phyloP scores from a whole-genome alignment of 148 eudicot species.

The Limonium bicolor region DNA sequence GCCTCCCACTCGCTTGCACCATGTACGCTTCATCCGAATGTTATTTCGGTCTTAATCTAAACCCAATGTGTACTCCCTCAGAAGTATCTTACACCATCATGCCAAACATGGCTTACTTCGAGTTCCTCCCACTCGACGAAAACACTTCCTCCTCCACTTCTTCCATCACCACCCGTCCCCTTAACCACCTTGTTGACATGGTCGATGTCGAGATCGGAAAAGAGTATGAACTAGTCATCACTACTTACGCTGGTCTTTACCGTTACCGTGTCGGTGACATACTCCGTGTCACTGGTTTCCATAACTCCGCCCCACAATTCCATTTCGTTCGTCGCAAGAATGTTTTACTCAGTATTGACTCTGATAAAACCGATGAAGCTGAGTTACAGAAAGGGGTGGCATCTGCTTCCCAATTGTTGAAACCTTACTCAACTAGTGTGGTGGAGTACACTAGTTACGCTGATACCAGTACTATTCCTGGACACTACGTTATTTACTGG shows the following conservation, averaged over 20 bases:
- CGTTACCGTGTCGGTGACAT: slow-evolving; percentile 82
- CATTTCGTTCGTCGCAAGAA: slow-evolving; percentile 65
- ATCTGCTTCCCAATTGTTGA: slow-evolving; percentile 31
- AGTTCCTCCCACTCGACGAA: slow-evolving; percentile 50
- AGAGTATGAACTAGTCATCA: slow-evolving; percentile 80
- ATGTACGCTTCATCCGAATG: slow-evolving; percentile 85
- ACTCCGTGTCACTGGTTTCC: slow-evolving; percentile 76
- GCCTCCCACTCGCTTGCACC: slow-evolving; percentile 58
- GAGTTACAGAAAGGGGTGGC: slow-evolving; percentile 60
- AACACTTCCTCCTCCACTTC: slow-evolving; percentile 12
- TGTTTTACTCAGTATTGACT: slow-evolving; percentile 66
- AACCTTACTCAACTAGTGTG: slow-evolving; percentile 34
- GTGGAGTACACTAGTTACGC: slow-evolving; percentile 83
- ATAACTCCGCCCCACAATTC: slow-evolving; percentile 86
- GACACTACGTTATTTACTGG: slow-evolving; percentile 72
- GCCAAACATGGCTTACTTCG: slow-evolving; percentile 95
- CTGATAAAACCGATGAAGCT: slow-evolving; percentile 81
- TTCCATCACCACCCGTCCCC: slow-evolving; percentile 9
- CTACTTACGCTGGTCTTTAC: slow-evolving; percentile 65
- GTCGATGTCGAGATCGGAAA: slow-evolving; percentile 62
- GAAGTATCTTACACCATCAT: slow-evolving; percentile 83
- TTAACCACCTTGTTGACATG: slow-evolving; percentile 39
- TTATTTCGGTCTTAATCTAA: slow-evolving; percentile 63
- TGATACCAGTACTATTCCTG: slow-evolving; percentile 55
- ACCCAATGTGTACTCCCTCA: slow-evolving; percentile 69